Evolutionary conservation across 495 filamentous ascomycete genomes (phyloP), one percentile per base, ranked within the genome.

Genomic region (Penicillium simplicissimum): DNA sequence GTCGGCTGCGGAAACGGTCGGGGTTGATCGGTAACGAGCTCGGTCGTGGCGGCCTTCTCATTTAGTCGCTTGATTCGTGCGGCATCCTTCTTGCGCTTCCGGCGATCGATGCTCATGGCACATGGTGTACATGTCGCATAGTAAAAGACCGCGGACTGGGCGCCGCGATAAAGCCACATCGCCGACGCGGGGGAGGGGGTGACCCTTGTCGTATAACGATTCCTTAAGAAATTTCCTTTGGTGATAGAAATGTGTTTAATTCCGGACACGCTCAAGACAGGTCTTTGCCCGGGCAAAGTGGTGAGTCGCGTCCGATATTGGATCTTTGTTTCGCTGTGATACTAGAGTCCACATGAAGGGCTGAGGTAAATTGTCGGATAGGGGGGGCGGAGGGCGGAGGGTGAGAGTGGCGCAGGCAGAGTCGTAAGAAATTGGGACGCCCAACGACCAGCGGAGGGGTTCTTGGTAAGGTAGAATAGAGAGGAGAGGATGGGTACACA

Each of bases 141-240:
- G 80, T 93, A 96, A 76, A 96, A 96, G 71, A 93, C 77, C 59
- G 90, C 91, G 15, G 92, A 96, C 77, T 95, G 92, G 54, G 72
- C 79, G 53, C 82, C 82, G 25, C 82, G 76, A 67, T 75, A 83
- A 68, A 84, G 75, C 82, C 82, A 84, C 79, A 82, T 82, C 69
- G 59, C 69, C 34, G 58, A 55, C 49, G 65, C 49, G 64, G 62
- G 64, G 63, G 57, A 33, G 49, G 59, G 54, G 49, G 28, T 3
- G 7, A 25, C 13, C 23, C 37, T 43, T 25, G 51, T 53, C 36
- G 45, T 13, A 21, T 45, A 45, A 45, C 17, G 42, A 45, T 45
- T 17, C 9, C 42, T 15, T 31, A 31, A 31, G 17, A 10, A 11
- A 15, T 45, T 11, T 40, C 6, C 47, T 61, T 54, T 11, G 35